phyloP scores from a whole-genome alignment of 768 basidiomycete species.

The Lactarius deliciosus region DNA sequence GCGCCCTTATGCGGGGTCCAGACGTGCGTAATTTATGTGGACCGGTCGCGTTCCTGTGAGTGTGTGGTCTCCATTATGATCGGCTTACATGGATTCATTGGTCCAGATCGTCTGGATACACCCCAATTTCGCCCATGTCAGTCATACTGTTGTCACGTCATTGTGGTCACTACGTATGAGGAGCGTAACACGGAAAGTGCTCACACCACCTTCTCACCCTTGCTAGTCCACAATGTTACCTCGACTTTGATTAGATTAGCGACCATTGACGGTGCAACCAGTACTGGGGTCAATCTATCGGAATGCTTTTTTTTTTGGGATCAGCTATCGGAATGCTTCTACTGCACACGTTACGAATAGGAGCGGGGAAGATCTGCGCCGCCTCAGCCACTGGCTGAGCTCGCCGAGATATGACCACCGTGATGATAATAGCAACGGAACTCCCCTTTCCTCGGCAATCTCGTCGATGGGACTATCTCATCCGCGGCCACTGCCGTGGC shows the following conservation, averaged over 20 bases:
- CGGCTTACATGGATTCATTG: neutral
- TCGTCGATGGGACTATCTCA: no score
- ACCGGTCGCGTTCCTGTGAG: neutral
- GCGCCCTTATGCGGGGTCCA: neutral
- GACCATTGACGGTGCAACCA: no score
- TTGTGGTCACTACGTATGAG: neutral
- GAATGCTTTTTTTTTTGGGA: no score
- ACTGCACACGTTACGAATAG: no score
- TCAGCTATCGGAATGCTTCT: no score
- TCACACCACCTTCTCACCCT: neutral
- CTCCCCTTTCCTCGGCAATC: no score
- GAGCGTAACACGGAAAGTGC: neutral
- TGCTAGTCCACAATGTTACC: neutral
- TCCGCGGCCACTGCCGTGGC: no score
- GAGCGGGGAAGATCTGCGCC: no score
- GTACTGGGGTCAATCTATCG: no score
- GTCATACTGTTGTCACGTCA: neutral
- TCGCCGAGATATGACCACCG: no score
- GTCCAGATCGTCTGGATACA: neutral
- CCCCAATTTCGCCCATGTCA: neutral
- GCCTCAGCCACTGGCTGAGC: neutral
- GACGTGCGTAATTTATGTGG: neutral
- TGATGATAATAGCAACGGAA: neutral
- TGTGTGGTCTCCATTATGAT: neutral
- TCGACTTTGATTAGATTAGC: neutral